Percentiles rank a stretch among this genome's conserved stretches.
Evolutionary conservation across 179 eudicot species (phyloP).

Genomic region (Beta lomatogona): DNA sequence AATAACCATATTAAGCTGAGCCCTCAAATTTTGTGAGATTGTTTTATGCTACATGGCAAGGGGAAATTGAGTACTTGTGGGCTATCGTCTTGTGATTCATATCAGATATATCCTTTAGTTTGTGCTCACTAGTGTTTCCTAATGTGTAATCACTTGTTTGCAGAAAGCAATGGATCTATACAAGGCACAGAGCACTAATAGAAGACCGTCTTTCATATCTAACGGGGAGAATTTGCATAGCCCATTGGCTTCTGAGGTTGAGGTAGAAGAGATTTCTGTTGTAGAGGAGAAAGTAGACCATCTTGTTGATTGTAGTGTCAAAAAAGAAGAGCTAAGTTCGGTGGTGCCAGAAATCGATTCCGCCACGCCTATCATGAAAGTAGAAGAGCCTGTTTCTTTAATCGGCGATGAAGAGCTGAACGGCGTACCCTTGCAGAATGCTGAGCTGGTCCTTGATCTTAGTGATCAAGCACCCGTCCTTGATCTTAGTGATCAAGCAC

Average conservation of each 20-base stretch:
- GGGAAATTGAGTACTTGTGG: neutral
- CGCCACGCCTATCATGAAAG: conserved; percentile 8
- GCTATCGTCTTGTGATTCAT: neutral
- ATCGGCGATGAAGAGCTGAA: neutral
- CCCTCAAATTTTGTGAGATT: neutral
- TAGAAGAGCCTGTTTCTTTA: neutral
- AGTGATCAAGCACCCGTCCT: neutral
- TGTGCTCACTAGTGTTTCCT: neutral
- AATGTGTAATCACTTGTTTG: conserved; percentile 25
- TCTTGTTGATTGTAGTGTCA: conserved; percentile 9
- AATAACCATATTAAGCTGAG: neutral
- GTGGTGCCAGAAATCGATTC: conserved; percentile 15
- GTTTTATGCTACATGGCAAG: neutral
- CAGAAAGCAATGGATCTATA: conserved; percentile 76
- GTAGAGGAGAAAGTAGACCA: conserved; percentile 11
- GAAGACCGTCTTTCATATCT: conserved; percentile 19
- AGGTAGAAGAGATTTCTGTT: conserved; percentile 15
- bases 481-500: neutral
- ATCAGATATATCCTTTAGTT: too few species aligned
- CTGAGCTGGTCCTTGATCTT: conserved; percentile 1
- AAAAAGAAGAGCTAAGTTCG: conserved; percentile 26
- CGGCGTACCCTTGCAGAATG: neutral
- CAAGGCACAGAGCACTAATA: conserved; percentile 50
- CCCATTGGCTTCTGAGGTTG: conserved; percentile 21
- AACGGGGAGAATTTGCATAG: conserved; percentile 21